A percentile compares a stretch with the other conserved stretches of the same genome.
Evolutionary conservation across 345 rosid species (phyloP).

Genomic region (Arabidopsis arenosa): DNA sequence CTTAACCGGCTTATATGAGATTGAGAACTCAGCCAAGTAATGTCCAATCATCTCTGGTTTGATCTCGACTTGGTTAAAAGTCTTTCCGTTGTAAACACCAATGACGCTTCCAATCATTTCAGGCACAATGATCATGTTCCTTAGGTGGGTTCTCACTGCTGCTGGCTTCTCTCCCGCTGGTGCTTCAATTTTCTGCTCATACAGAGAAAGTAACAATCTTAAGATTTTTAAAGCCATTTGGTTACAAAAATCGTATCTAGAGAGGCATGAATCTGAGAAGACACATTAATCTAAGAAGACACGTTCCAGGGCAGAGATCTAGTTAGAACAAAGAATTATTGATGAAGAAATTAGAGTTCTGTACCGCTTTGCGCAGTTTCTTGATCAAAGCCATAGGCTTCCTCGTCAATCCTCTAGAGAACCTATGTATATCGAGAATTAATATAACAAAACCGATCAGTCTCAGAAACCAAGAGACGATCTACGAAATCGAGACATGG

Average conservation of each 20-base stretch:
- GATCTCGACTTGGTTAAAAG: conserved; percentile 39
- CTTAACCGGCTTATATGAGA: conserved; percentile 71
- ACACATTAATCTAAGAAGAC: not conserved
- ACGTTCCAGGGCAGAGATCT: not conserved
- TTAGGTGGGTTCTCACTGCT: conserved; percentile 69
- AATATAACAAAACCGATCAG: not conserved
- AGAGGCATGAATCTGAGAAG: not conserved
- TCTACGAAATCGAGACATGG: not conserved
- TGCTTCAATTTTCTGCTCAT: conserved; percentile 65
- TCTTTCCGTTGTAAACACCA: conserved; percentile 41
- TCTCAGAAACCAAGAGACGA: not conserved
- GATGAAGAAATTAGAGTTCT: not conserved
- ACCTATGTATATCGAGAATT: conserved; percentile 45
- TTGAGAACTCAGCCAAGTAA: conserved; percentile 58
- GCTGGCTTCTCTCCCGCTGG: conserved; percentile 83
- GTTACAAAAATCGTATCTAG: not conserved
- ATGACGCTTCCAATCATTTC: conserved; percentile 43
- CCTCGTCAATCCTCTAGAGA: conserved; percentile 70
- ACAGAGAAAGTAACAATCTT: not conserved
- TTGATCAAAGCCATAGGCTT: conserved; percentile 73
- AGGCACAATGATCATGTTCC: conserved; percentile 59
- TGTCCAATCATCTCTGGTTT: conserved; percentile 43
- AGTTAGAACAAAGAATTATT: not conserved
- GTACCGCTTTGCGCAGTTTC: conserved; percentile 64
- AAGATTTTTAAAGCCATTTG: not conserved